Percentiles rank a stretch among this genome's conserved stretches.
Conservation (phyloP, 768 basidiomycete genomes). For the Dentipellis sp. region DNA sequence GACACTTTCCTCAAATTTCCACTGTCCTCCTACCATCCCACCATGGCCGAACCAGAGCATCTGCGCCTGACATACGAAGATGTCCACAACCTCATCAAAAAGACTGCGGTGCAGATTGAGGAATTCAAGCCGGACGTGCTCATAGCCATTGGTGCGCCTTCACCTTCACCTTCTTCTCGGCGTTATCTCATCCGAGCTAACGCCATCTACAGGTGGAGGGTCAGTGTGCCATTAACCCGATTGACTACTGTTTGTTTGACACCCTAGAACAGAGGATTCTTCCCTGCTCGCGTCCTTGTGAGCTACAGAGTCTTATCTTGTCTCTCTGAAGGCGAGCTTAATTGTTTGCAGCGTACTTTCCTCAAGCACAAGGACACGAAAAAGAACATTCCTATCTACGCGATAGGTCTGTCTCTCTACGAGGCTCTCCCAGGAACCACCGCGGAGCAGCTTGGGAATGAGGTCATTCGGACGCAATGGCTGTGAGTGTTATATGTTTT, state of each 20-base stretch:
- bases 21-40: neutral
- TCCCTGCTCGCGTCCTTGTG: constrained; percentile 89
- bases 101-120: constrained; percentile 50
- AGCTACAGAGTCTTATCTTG: neutral
- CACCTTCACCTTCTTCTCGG: constrained; percentile 1
- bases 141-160: constrained; percentile 68
- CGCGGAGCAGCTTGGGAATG: constrained; percentile 63
- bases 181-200: neutral
- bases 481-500: constrained; percentile 41
- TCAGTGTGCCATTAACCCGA: constrained; percentile 30
- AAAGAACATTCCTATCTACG: constrained; percentile 85
- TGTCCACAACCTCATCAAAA: constrained; percentile 81
- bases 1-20: neutral
- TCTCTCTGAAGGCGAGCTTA: neutral
- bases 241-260: constrained; percentile 12
- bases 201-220: constrained; percentile 58
- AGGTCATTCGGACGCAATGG: constrained; percentile 96
- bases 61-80: constrained; percentile 81
- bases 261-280: constrained; percentile 64
- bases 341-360: constrained; percentile 61
- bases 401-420: constrained; percentile 93
- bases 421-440: constrained; percentile 77
- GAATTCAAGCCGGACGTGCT: constrained; percentile 84
- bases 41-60: constrained; percentile 41
- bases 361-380: constrained; percentile 61